These are phyloP conservation scores for Flaveria linearis DNA, from an alignment of 129 eudicot species.

Conservation along the genomic window DNA sequence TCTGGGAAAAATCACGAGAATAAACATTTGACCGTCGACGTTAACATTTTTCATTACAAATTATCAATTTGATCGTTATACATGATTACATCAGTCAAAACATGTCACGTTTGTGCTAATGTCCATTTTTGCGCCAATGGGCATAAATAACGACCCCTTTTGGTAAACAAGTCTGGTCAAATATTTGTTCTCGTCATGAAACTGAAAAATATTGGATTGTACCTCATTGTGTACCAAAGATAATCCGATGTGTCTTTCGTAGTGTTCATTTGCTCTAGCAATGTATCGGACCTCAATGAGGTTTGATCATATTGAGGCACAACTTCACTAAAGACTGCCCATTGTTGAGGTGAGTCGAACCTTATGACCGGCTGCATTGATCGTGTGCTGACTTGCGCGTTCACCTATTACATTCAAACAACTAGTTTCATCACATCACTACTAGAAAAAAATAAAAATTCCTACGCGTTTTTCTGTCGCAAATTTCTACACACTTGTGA, in stretches of 20 bases:
- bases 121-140: too few relatives aligned
- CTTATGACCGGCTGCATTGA: conserved; percentile 40
- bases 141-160: too few relatives aligned
- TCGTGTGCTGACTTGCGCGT: conserved; percentile 46
- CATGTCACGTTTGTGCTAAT: too few relatives aligned
- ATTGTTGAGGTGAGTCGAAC: conserved; percentile 48
- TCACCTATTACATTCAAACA: conserved; percentile 50
- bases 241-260: conserved; percentile 89
- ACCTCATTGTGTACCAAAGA: conserved; percentile 94
- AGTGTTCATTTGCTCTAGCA: conserved; percentile 72
- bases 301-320: conserved; percentile 50
- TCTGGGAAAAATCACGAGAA: too few relatives aligned
- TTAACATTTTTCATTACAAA: too few relatives aligned
- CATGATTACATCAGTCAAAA: too few relatives aligned
- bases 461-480: too few relatives aligned
- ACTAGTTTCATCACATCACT: background rate
- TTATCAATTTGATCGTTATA: too few relatives aligned
- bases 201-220: background rate
- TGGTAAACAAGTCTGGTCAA: too few relatives aligned
- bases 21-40: background rate
- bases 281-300: conserved; percentile 43
- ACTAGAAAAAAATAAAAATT: too few relatives aligned
- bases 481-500: too few relatives aligned
- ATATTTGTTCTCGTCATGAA: too few relatives aligned
- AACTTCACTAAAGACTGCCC: conserved; percentile 57